Evolutionary conservation across 768 basidiomycete genomes (phyloP), one percentile per base, ranked within the genome.

Genomic region (Phylloporus sp.): DNA sequence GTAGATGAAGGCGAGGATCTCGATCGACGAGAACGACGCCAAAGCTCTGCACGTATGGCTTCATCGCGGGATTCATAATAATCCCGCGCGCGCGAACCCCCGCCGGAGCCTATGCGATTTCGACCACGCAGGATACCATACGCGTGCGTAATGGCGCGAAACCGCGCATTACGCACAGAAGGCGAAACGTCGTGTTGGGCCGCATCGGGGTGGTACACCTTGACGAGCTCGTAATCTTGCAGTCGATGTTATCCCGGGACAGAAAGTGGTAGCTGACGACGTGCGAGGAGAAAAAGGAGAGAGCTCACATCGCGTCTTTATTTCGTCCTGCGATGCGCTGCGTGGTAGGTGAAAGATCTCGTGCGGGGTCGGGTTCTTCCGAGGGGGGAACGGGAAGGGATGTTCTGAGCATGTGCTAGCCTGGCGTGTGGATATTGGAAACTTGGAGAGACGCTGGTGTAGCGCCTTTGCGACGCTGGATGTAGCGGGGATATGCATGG

Each of bases 221-320:
- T 79, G 31, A 84, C 86, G 32, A 89, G 76, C 24, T 88, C 86
- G 55, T 82, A 87, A 61, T 88, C 86, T 60, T 86, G 50, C 33
- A 10, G 15, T 44, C 11, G 40, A 38, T 20, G 22, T 23, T 15
- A 43, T 36, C 33, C 42, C 27, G 29, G 32, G 13, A 11, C 17
- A 9, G 7, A n/a, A n/a, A n/a, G n/a, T 21, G 39, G 32, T 22
- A n/a, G 28, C 36, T 17, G 24, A 42, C 9, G 24, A 26, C 24
- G 14, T 45, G 18, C 17, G 15, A n/a, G n/a, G n/a, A 13, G 28
- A 26, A 13, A n/a, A 17, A 34, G 35, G n/a, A 17, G 23, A 18
- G 23, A 13, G 38, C 81, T 59, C 57, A 86, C 85, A 87, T 62
- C 85, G 72, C 21, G 74, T 50, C 65, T 87, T 88, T 52, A 88